Base-by-base conservation (phyloP, 2,329 filamentous ascomycete genomes). In the Colletotrichum lini region DNA sequence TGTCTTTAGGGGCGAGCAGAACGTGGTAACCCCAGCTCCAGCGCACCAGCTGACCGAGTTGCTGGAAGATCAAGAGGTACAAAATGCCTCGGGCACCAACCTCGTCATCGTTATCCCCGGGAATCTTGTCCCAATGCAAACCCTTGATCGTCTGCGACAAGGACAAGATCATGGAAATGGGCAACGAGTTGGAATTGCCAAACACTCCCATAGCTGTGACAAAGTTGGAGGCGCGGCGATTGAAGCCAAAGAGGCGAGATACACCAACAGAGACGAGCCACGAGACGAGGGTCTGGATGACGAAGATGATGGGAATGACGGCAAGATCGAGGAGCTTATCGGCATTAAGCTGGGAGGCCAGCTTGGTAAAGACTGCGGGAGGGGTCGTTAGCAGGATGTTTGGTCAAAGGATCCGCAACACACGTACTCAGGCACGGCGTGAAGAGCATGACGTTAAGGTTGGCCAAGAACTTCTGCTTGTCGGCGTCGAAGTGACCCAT, bases 11-110 rank as follows among this genome's bases (percentile, higher is more conserved):
- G 21, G 95, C 95, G n/a, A 99, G 86, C 21, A 99, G 86, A 47
- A 98, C 92, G 77, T 98, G 95, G 81, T 98, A 98, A 13, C 96
- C 96, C 96, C 96, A 99, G 73, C 94, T 98, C 96, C 96, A 99
- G 70, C 96, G 90, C 23, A 99, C 92, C 35, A 98, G 86, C 82
- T 99, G 96, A 26, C 96, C 96, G 3, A 99, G 89, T 80, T 99
- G 96, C 83, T 99, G 96, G 84, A 99, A 99, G 75, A 99, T 97
- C 73, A 99, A 87, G 13, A 99, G 88, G 79, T 99, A 99, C 0
- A 99, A 85, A 72, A 99, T 98, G 71, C 96, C 96, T 73, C 96
- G 91, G 3, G 96, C 96, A 30, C 90, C 95, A 23, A 99, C 96
- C 81, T 98, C 94, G 70, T 97, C 93, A 77, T 98, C 96, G 77